Base-by-base conservation (phyloP, 2,329 filamentous ascomycete genomes). In the Zasmidium cellare region DNA sequence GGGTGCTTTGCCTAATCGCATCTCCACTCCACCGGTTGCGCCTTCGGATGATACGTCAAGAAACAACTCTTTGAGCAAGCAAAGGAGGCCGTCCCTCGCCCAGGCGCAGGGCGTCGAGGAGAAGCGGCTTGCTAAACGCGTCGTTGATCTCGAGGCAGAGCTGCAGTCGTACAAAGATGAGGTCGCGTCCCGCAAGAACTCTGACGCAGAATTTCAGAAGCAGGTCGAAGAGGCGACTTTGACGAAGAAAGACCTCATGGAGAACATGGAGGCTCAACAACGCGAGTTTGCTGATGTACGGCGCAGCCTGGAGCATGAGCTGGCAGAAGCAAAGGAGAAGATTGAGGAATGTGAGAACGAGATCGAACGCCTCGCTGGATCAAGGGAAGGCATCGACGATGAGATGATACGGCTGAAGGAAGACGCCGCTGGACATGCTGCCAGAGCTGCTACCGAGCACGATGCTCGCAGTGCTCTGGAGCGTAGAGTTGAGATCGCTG, bases 261-360 rank as follows among this genome's bases (percentile, higher is more conserved):
- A 91, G 64, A 99, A 99, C 69, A 91, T 99, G 78, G 92, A 97
- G 70, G 88, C 92, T 12, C 84, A 96, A 64, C 91, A 97, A 74
- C 86, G 86, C 23, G 94, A 97, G 69, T 97, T 96, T 65, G 81
- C 89, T 35, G 86, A 87, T 51, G 93, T 97, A 74, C 86, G 94
- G 41, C 91, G 89, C 68, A 89, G 87, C 9, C 80, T 97, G 0
- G 90, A 96, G 66, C 81, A 85, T 16, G 92, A 97, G 71, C 87
- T 94, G 57, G 88, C 87, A 65, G 83, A 84, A 14, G 82, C 92
- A 57, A 92, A 89, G 69, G 81, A 87, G 54, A 89, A 87, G 53
- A 79, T 94, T 0, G 94, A 97, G 70, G 91, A 97, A 66, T 83
- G 89, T 5, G 94, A 99, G 74, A 92, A 97, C 68, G 92, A 96